Evolutionary conservation across 768 basidiomycete species (phyloP).

Genomic region (Suillus plorans): DNA sequence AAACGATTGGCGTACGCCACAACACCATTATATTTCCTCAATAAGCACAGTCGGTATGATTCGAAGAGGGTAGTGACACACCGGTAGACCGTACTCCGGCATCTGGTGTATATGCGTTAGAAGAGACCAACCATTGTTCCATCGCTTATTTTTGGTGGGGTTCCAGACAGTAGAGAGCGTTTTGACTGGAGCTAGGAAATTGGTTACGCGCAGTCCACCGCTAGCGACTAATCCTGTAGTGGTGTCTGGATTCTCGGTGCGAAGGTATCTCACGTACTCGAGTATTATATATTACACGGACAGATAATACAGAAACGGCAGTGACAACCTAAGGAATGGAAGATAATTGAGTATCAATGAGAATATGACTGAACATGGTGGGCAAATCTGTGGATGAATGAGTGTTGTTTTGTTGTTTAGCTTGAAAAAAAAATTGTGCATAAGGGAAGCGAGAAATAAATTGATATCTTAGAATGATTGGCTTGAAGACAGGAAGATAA

Average conservation of each 20-base stretch:
- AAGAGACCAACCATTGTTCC: too few relatives aligned
- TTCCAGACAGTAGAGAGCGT: too few relatives aligned
- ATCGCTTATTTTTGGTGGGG: too few relatives aligned
- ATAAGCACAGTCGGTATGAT: too few relatives aligned
- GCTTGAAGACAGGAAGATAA: conserved; percentile 14
- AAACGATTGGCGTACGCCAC: too few relatives aligned
- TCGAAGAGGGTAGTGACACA: too few relatives aligned
- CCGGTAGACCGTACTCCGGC: too few relatives aligned
- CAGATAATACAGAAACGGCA: background rate
- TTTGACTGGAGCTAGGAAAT: background rate
- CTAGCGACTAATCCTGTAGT: background rate
- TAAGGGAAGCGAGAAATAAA: conserved; percentile 7
- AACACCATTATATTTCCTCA: too few relatives aligned
- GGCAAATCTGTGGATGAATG: background rate
- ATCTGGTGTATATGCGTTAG: too few relatives aligned
- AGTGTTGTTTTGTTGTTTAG: background rate
- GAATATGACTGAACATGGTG: background rate
- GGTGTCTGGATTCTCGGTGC: background rate
- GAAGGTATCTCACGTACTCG: background rate
- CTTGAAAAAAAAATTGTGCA: conserved; percentile 12
- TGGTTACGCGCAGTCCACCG: conserved; percentile 39
- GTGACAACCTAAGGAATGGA: conserved; percentile 2
- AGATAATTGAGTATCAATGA: background rate
- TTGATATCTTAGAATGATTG: conserved; percentile 9
- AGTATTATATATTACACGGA: background rate